Conservation (phyloP, 305 asterid genomes). For the Solanum aculeatissimum region DNA sequence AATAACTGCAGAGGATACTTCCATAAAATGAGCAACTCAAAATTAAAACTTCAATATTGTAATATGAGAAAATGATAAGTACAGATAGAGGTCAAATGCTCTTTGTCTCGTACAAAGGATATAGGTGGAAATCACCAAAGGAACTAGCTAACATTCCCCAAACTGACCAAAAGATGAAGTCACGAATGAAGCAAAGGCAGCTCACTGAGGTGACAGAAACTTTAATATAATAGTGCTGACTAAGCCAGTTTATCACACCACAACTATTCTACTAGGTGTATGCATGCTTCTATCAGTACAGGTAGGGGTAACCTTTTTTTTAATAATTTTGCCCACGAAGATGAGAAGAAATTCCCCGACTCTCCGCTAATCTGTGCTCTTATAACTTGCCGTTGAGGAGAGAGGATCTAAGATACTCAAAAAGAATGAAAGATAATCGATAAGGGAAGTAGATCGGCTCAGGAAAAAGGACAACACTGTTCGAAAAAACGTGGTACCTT, state of each 20-base stretch:
- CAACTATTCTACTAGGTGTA: neutral
- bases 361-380: neutral
- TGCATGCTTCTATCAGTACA: neutral
- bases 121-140: neutral
- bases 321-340: neutral
- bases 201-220: neutral
- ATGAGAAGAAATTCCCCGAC: neutral
- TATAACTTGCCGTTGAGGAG: neutral
- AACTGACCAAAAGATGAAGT: neutral
- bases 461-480: neutral
- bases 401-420: neutral
- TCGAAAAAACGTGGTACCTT: neutral
- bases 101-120: neutral
- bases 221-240: neutral
- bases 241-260: neutral
- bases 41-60: neutral
- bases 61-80: neutral
- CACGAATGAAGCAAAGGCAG: neutral
- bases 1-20: constrained; percentile 31
- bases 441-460: neutral
- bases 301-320: neutral
- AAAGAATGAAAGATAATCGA: neutral
- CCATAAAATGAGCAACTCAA: constrained; percentile 18
- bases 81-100: neutral
- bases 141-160: neutral